Base-by-base conservation (phyloP, 495 filamentous ascomycete species). In the Trypethelium eluteriae region DNA sequence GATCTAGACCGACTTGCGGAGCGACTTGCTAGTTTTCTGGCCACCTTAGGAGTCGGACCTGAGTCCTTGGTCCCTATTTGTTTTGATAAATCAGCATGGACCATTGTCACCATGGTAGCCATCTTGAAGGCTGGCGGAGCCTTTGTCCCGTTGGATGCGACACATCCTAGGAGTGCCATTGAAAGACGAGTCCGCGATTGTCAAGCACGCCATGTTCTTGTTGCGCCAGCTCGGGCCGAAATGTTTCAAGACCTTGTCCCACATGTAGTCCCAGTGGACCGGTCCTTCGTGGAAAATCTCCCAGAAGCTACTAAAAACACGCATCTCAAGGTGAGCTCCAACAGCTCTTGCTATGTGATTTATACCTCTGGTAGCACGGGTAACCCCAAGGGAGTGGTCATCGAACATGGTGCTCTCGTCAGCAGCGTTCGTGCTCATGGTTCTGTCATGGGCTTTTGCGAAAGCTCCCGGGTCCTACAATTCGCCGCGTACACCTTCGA, bases 401-500 rank as follows among this genome's bases (percentile, higher is more conserved):
- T 93, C 44, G 90, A 85, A 1, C 90, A 93, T 69, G 81, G 88
- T 65, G 91, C 88, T 73, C 79, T 83, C 0, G 85, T 91, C 10
- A 89, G 92, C 69, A 88, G 87, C 35, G 89, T 93, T 82, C 62
- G 66, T 56, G 68, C 70, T 9, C 69, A 70, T 46, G 70, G 68
- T 16, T 49, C 65, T 2, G 66, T 66, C 63, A 78, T 87, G 4
- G 84, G 89, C 2, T 92, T 93, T 74, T 81, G 86, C 67, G 68
- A 75, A 3, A 73, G 83, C 16, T 93, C 91, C 1, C 81, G 86
- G 57, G 93, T 88, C 84, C 78, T 96, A 16, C 91, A 96, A 73
- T 96, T 96, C 71, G 91, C 91, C 4, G 90, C 89, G 0, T 89
- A 92, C 64, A 90, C 93, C 73, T 96, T 96, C 66, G 91, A 96